Evolutionary conservation across 2,329 filamentous ascomycete species (phyloP), one percentile per base, ranked within the genome.

Genomic region (Neopestalotiopsis rosae): DNA sequence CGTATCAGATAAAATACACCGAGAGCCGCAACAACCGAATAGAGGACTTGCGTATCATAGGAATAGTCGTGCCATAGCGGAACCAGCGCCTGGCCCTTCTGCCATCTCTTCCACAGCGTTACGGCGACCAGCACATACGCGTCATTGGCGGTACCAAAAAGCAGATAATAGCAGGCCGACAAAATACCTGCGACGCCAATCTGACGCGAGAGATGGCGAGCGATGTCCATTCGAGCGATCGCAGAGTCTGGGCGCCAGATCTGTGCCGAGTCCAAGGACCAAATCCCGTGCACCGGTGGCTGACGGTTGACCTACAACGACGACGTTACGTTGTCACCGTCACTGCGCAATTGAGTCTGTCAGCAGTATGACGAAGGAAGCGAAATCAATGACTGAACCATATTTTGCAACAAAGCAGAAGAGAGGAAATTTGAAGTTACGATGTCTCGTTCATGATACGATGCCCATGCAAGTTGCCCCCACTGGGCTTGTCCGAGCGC

Each of bases 101-200:
- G 45, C 63, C 65, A 58, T 61, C 59, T 67, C n/a, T 45, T 38
- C 70, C 68, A 73, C 20, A 73, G 49, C 12, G 71, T 63, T 12
- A n/a, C 72, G 38, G 64, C 34, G 10, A 42, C 20, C 40, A 76
- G 61, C 13, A 75, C 24, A 1, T 71, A 57, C 24, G 61, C 64
- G 72, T 76, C 73, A 49, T 68, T 71, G 59, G 69, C 17, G 30
- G 40, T 69, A 32, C 72, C 75, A 32, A 74, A 72, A 14, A 68
- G 4, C 56, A 65, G n/a, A 59, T 72, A 74, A 67, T 72, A 71
- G 30, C 52, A 69, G 32, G 71, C 64, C 10, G 71, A 71, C 34
- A 65, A 56, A 64, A 45, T 28, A 68, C 70, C 70, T 45, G 74
- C 63, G 40, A 68, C 30, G 38, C 69, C 32, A 34, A 62, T 38